These are phyloP conservation scores for Coprinopsis strossmayeri DNA, from an alignment of 768 basidiomycete species.

Conservation along the genomic window DNA sequence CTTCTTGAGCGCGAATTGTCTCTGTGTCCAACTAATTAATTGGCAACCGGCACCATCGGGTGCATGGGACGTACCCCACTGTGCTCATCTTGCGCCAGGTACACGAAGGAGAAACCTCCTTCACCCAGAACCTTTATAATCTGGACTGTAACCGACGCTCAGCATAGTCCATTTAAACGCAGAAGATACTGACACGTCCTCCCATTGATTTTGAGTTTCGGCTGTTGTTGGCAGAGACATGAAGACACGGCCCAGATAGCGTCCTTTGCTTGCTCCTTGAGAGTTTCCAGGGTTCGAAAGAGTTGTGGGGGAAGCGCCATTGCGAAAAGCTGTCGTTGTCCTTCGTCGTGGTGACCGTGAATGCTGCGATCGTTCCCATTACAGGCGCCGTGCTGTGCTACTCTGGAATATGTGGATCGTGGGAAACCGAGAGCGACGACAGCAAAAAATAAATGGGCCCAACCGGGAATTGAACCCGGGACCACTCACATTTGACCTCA, in stretches of 20 bases:
- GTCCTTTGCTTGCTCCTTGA: conserved; percentile 76
- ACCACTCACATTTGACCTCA: conserved; percentile 23
- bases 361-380: too few species aligned
- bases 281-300: conserved; percentile 42
- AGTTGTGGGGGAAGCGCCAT: conserved; percentile 33
- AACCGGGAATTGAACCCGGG: conserved; percentile 32
- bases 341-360: not conserved
- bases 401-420: not conserved
- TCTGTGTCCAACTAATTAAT: conserved; percentile 28
- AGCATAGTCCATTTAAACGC: not conserved
- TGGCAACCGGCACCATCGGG: too few species aligned
- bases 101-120: conserved; percentile 92
- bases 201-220: conserved; percentile 93
- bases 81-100: conserved; percentile 79
- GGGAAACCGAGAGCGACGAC: not conserved
- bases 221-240: conserved; percentile 73
- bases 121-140: conserved; percentile 92
- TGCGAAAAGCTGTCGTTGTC: not conserved
- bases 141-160: conserved; percentile 56
- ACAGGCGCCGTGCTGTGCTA: too few species aligned
- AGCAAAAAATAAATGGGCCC: conserved; percentile 21
- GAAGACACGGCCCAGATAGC: conserved; percentile 77
- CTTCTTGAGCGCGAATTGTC: conserved; percentile 96
- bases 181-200: conserved; percentile 65
- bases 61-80: conserved; percentile 71